Evolutionary conservation across 768 basidiomycete genomes (phyloP).

Genomic region (Trametes villosa): DNA sequence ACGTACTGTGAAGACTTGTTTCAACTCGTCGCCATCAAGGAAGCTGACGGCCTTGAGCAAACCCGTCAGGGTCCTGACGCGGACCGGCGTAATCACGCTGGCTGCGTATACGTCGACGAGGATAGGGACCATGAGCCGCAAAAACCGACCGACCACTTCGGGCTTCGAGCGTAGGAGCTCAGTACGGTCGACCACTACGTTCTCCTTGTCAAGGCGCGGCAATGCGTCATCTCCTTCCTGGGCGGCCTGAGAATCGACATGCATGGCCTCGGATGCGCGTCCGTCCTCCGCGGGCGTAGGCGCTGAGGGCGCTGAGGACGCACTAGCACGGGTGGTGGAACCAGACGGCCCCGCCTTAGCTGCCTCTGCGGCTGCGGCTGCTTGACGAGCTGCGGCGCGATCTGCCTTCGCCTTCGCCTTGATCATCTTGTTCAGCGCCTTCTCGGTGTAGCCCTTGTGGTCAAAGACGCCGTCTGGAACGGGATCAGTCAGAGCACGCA

Average conservation of each 20-base stretch:
- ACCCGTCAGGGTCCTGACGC: constrained; percentile 87
- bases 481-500: not conserved
- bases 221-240: constrained; percentile 23
- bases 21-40: constrained; percentile 75
- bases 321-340: not conserved
- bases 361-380: constrained; percentile 34
- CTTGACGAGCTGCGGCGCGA: constrained; percentile 69
- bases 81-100: constrained; percentile 85
- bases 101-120: constrained; percentile 99
- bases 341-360: constrained; percentile 27
- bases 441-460: constrained; percentile 87
- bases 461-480: constrained; percentile 91
- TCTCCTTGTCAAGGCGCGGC: constrained; percentile 37
- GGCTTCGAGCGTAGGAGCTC: constrained; percentile 77
- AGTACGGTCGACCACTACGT: constrained; percentile 56
- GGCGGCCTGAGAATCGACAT: constrained; percentile 13
- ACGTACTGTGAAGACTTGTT: constrained; percentile 76
- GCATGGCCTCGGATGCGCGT: constrained; percentile 4
- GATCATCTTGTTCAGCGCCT: constrained; percentile 71
- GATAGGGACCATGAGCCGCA: constrained; percentile 89
- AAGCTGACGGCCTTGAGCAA: constrained; percentile 92
- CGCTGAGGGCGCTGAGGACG: constrained; percentile 22
- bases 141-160: constrained; percentile 80
- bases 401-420: constrained; percentile 87
- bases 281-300: constrained; percentile 24